These are phyloP conservation scores for Cadophora sp. DNA, from an alignment of 2,329 filamentous ascomycete genomes.

Conservation along the genomic window DNA sequence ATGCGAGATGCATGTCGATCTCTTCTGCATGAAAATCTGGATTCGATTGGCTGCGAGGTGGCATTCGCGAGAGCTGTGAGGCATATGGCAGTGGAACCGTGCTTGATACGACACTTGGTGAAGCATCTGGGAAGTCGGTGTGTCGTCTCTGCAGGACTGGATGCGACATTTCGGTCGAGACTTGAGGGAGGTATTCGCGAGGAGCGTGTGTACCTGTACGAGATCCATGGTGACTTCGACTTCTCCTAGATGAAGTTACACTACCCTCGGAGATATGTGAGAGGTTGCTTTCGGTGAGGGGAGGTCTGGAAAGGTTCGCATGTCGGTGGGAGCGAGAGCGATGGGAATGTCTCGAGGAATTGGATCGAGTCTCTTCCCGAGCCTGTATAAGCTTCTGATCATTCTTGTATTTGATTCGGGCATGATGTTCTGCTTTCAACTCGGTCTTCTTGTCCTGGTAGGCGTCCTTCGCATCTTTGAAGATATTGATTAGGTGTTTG, in stretches of 20 bases:
- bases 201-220: slow-evolving; percentile 27
- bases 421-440: slow-evolving; percentile 73
- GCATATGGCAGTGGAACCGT: slow-evolving; percentile 35
- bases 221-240: slow-evolving; percentile 37
- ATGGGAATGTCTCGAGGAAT: slow-evolving; percentile 48
- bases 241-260: slow-evolving; percentile 36
- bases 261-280: slow-evolving; percentile 38
- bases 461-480: slow-evolving; percentile 88
- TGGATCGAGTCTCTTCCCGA: slow-evolving; percentile 51
- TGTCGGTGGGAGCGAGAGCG: slow-evolving; percentile 39
- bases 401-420: slow-evolving; percentile 60
- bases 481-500: slow-evolving; percentile 87
- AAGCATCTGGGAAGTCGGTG: slow-evolving; percentile 37
- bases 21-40: slow-evolving; percentile 48
- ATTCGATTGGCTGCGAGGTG: slow-evolving; percentile 35
- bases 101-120: slow-evolving; percentile 24
- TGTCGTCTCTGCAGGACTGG: slow-evolving; percentile 38
- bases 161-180: slow-evolving; percentile 34
- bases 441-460: slow-evolving; percentile 89
- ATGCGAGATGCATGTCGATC: slow-evolving; percentile 91
- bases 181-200: slow-evolving; percentile 31
- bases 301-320: slow-evolving; percentile 31
- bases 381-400: slow-evolving; percentile 60
- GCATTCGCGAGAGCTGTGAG: slow-evolving; percentile 27
- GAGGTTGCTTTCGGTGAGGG: slow-evolving; percentile 39